Evolutionary conservation across 768 basidiomycete genomes (phyloP).

Genomic region (Pleurotus pulmonarius): DNA sequence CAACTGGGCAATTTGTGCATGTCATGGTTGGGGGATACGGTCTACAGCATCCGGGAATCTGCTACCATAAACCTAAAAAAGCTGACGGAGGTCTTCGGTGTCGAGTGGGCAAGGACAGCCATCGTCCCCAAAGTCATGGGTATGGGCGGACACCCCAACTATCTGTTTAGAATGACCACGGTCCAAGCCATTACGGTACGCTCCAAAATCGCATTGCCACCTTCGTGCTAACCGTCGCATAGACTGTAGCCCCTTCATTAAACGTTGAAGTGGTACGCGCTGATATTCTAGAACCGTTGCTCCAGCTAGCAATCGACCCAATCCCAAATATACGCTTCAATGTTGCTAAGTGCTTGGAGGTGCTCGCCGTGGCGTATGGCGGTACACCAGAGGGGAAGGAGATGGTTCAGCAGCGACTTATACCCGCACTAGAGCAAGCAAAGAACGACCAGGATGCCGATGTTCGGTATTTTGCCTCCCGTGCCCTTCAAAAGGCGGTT

Average conservation of each 20-base stretch:
- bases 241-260: slow-evolving; percentile 95
- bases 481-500: slow-evolving; percentile 63
- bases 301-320: slow-evolving; percentile 80
- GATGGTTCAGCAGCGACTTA: slow-evolving; percentile 67
- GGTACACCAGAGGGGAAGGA: slow-evolving; percentile 64
- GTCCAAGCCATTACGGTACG: slow-evolving; percentile 96
- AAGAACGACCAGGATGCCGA: slow-evolving; percentile 91
- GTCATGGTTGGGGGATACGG: slow-evolving; percentile 98
- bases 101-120: slow-evolving; percentile 91
- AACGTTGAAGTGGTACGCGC: slow-evolving; percentile 78
- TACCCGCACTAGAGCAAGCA: slow-evolving; percentile 83
- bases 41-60: slow-evolving; percentile 98
- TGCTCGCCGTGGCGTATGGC: slow-evolving; percentile 72
- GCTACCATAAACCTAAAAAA: slow-evolving; percentile 96
- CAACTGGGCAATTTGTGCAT: slow-evolving; percentile 96
- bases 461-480: slow-evolving; percentile 89
- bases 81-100: slow-evolving; percentile 96
- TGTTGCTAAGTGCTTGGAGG: slow-evolving; percentile 92
- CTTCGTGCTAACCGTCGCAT: slow-evolving; percentile 6
- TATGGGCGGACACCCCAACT: slow-evolving; percentile 97
- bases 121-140: slow-evolving; percentile 97
- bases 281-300: slow-evolving; percentile 80
- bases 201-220: neutral
- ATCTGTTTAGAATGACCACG: slow-evolving; percentile 97
- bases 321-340: slow-evolving; percentile 99